phyloP scores from a whole-genome alignment of 106 monocot species.

The Dioscorea zingiberensis region DNA sequence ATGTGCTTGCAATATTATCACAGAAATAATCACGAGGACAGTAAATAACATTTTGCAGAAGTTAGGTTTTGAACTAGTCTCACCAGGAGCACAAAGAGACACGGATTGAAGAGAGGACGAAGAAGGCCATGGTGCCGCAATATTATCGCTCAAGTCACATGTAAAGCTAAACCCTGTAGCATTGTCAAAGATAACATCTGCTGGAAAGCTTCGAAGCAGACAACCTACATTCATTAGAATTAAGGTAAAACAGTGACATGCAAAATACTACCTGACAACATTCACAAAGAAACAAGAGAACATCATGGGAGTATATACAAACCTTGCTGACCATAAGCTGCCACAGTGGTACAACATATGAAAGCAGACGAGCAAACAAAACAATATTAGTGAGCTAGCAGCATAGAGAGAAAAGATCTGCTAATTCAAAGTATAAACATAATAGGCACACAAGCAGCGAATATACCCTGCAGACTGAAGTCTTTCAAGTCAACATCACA shows the following conservation, averaged over 20 bases:
- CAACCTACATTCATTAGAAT: slow-evolving; percentile 49
- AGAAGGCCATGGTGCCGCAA: slow-evolving; percentile 98
- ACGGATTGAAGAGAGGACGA: slow-evolving; percentile 87
- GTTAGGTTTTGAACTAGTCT: not conserved
- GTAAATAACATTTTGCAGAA: not conserved
- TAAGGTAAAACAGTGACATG: not conserved
- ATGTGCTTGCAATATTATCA: not conserved
- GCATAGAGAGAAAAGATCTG: too few species aligned
- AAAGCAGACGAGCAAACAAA: not conserved
- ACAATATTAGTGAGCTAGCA: too few species aligned
- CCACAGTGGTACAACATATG: slow-evolving; percentile 5
- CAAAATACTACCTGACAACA: not conserved
- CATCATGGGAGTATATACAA: slow-evolving; percentile 3
- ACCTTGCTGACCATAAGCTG: slow-evolving; percentile 99
- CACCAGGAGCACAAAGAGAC: slow-evolving; percentile 96
- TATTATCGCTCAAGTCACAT: slow-evolving; percentile 96
- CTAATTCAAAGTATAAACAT: too few species aligned
- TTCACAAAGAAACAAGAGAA: not conserved
- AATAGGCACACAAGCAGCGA: not conserved
- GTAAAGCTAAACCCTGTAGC: slow-evolving; percentile 88
- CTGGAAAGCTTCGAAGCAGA: slow-evolving; percentile 86
- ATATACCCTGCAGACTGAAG: slow-evolving; percentile 93
- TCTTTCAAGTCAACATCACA: slow-evolving; percentile 92
- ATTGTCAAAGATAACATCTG: slow-evolving; percentile 88
- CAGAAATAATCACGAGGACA: too few species aligned